Evolutionary conservation across 176 grass and related monocot species (phyloP), one percentile per base, ranked within the genome.

Genomic region (Olyra latifolia): DNA sequence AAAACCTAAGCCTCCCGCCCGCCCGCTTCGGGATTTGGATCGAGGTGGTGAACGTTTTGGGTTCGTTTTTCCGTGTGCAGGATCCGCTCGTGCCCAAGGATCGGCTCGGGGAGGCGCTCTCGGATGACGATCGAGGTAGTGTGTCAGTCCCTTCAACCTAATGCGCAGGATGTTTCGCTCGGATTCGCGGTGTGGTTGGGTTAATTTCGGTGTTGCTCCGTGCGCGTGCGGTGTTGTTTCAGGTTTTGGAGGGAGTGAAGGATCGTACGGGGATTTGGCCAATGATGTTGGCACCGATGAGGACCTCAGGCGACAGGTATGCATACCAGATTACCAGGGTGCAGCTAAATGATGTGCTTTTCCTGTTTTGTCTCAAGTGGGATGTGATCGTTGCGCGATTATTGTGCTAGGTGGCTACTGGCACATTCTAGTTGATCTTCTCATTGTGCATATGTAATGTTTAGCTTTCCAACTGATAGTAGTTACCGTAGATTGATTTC

Each of bases 301-400:
- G 19, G 82, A 88, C 42, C 82, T 91, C 45, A 60, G 62, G 50
- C n/a, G 19, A 15, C 74, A 91, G 91, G 91, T 93, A 82, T 11
- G 65, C 13, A 9, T 76, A 22, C 38, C 53, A 53, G 14, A 42
- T 6, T 76, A 22, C 48, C 53, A 53, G 14, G 29, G 16, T 53
- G 10, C 19, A 24, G 54, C 45, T 15, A 9, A 3, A 20, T 41
- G 61, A 8, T 43, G 15, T 22, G 11, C 4, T 22, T 67, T 8
- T 29, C 8, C 15, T 23, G 11, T 69, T 38, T 27, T 23, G 13
- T 11, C 13, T 40, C 53, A 43, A 71, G 40, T 61, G 61, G 57
- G 50, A n/a, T 64, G 28, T 15, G 13, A 75, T 75, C 9, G 20
- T 14, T 56, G 45, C 0, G 49, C 9, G 0, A 13, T n/a, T 77